Conservation (phyloP, 192 early-diverging fungal species). For the Linnemannia elongata region DNA sequence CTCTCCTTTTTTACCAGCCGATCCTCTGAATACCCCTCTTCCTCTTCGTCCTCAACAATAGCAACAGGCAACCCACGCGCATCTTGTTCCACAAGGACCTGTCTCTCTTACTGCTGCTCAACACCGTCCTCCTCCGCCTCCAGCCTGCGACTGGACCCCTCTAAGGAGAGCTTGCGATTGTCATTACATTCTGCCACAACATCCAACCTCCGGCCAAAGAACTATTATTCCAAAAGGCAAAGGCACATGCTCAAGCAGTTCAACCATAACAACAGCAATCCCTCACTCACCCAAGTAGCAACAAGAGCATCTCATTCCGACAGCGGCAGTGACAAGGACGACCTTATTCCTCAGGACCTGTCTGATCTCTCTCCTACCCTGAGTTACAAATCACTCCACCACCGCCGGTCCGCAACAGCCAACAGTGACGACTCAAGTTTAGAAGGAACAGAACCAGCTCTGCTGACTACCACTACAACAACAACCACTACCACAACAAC, state of each 20-base stretch:
- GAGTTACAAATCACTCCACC: slow-evolving; percentile 2
- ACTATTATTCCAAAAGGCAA: slow-evolving; percentile 52
- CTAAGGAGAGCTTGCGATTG: not conserved
- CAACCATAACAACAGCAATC: not conserved
- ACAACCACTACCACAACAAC: slow-evolving; percentile 15
- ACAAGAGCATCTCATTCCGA: slow-evolving; percentile 40
- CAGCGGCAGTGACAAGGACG: slow-evolving; percentile 41
- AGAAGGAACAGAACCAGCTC: not conserved
- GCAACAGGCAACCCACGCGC: not conserved
- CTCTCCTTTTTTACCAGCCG: not conserved
- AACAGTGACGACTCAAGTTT: not conserved
- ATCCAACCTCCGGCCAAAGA: slow-evolving; percentile 54
- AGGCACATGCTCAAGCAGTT: slow-evolving; percentile 21
- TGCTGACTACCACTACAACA: slow-evolving; percentile 9
- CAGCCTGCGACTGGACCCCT: not conserved
- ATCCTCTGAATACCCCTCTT: slow-evolving; percentile 3
- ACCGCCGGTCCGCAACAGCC: not conserved
- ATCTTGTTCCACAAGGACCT: slow-evolving; percentile 24
- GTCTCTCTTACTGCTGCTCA: slow-evolving; percentile 27
- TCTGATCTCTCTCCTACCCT: slow-evolving; percentile 1
- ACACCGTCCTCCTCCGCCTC: not conserved
- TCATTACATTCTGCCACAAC: not conserved
- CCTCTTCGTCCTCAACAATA: not conserved
- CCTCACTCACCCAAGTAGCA: not conserved
- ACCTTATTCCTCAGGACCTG: slow-evolving; percentile 2